Percentiles rank a stretch among this genome's conserved stretches.
Conservation (phyloP, 768 basidiomycete species). For the Agrocybe praecox region DNA sequence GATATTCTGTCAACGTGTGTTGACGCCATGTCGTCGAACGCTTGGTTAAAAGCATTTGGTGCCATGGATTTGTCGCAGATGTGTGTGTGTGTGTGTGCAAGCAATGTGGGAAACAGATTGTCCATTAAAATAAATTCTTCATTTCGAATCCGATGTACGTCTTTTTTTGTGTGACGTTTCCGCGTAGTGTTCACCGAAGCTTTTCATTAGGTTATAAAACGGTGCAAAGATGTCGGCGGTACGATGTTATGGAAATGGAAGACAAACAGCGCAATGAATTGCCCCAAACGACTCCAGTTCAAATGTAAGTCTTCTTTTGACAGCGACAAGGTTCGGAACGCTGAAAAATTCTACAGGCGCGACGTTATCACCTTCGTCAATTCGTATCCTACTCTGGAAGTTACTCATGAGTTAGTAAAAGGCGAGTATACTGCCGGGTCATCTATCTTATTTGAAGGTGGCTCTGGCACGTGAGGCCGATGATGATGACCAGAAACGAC, state of each 20-base stretch:
- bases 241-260: conserved; percentile 99
- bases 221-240: conserved; percentile 80
- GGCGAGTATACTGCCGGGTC: conserved; percentile 85
- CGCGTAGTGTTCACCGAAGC: background rate
- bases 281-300: conserved; percentile 79
- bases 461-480: conserved; percentile 81
- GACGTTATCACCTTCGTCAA: conserved; percentile 96
- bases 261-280: conserved; percentile 84
- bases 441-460: conserved; percentile 82
- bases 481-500: conserved; percentile 71
- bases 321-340: background rate
- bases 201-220: conserved; percentile 69
- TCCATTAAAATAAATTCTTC: conserved; percentile 93
- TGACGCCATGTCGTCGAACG: conserved; percentile 97
- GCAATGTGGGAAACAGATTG: conserved; percentile 98
- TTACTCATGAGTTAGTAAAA: conserved; percentile 82
- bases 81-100: conserved; percentile 99
- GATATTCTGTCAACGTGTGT: conserved; percentile 93
- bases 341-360: conserved; percentile 54
- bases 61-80: conserved; percentile 98
- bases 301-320: conserved; percentile 74
- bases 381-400: conserved; percentile 95
- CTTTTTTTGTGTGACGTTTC: background rate
- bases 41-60: conserved; percentile 90
- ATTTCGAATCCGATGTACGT: conserved; percentile 87